A percentile compares a stretch with the other conserved stretches of the same genome.
Conservation (phyloP, 805 yeast genomes). For the Pichia scutulata region DNA sequence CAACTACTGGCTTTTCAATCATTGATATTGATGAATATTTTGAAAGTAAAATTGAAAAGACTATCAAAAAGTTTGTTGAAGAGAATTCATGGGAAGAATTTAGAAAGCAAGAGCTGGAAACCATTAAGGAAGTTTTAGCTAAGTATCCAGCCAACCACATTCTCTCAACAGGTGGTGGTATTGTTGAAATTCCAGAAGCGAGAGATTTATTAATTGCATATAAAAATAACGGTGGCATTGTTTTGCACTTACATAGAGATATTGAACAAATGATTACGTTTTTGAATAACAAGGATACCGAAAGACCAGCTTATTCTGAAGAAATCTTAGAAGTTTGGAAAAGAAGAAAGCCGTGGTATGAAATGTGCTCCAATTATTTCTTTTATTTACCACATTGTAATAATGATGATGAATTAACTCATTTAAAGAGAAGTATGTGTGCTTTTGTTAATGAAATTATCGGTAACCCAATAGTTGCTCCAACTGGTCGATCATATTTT, state of each 20-base stretch:
- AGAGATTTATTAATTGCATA: conserved; percentile 55
- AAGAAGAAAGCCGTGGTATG: conserved; percentile 73
- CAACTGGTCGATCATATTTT: conserved; percentile 51
- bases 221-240: conserved; percentile 59
- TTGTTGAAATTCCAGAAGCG: conserved; percentile 71
- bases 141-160: conserved; percentile 45
- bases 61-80: conserved; percentile 55
- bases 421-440: conserved; percentile 51
- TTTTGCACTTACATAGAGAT: conserved; percentile 85
- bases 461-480: conserved; percentile 41
- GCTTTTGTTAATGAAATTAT: conserved; percentile 53
- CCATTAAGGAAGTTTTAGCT: conserved; percentile 44
- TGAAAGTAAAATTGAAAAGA: conserved; percentile 43
- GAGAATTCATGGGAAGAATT: conserved; percentile 82
- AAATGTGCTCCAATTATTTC: conserved; percentile 68
- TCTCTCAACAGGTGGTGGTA: conserved; percentile 94
- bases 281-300: conserved; percentile 60
- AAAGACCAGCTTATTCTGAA: conserved; percentile 80
- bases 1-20: conserved; percentile 55
- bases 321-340: conserved; percentile 80
- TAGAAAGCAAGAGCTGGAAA: conserved; percentile 55
- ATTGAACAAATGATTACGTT: conserved; percentile 71
- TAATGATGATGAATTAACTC: conserved; percentile 43
- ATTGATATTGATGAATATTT: conserved; percentile 72
- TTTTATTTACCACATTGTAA: conserved; percentile 73